These are phyloP conservation scores for Dendrocalamus latiflorus DNA, from an alignment of 202 grass and related monocot genomes.

Conservation along the genomic window DNA sequence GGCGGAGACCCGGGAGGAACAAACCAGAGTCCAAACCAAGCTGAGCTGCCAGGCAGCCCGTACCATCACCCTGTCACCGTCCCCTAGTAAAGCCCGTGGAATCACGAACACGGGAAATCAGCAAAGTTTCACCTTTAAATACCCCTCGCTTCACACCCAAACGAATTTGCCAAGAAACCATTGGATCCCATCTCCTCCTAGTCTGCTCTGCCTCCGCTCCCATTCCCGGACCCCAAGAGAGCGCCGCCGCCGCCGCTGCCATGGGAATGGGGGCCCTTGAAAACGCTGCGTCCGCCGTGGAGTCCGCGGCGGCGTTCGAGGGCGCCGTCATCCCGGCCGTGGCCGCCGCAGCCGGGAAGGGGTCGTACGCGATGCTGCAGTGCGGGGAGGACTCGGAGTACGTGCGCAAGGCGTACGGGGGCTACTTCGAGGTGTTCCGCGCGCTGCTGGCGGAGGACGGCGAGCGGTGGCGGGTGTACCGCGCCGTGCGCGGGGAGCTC, in stretches of 20 bases:
- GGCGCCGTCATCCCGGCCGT: neutral
- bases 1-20: neutral
- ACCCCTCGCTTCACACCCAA: neutral
- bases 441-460: slow-evolving; percentile 64
- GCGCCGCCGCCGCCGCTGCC: neutral
- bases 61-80: no score
- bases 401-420: slow-evolving; percentile 65
- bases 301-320: neutral
- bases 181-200: neutral
- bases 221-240: neutral
- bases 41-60: neutral
- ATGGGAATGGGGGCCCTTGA: slow-evolving; percentile 49
- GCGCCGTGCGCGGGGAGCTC: slow-evolving; percentile 60
- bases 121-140: slow-evolving; percentile 11
- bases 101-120: neutral
- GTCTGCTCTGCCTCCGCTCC: neutral
- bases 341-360: neutral
- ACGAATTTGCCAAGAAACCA: neutral
- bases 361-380: slow-evolving; percentile 65
- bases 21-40: neutral
- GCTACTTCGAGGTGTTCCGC: slow-evolving; percentile 79
- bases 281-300: neutral
- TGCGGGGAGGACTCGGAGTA: slow-evolving; percentile 96
- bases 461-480: slow-evolving; percentile 68
- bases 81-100: no score